Conservation (phyloP, 2,329 filamentous ascomycete genomes). For the Aspergillus transmontanensis region DNA sequence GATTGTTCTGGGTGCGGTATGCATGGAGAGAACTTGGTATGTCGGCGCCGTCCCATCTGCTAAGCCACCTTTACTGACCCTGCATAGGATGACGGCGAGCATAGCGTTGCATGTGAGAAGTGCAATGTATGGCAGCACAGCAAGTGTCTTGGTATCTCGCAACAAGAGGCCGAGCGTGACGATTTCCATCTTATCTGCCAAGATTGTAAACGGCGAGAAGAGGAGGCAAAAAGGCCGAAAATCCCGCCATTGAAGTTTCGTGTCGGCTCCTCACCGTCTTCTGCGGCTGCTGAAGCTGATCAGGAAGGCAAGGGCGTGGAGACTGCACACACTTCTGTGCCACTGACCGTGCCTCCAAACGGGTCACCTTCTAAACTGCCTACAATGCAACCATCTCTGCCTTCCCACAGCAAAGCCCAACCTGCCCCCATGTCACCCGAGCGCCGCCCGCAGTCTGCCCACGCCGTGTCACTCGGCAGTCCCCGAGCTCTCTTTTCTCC, state of each 20-base stretch:
- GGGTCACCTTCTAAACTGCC: constrained; percentile 24
- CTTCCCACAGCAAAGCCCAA: constrained; percentile 16
- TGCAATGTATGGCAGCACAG: constrained; percentile 98
- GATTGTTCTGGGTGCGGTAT: constrained; percentile 87
- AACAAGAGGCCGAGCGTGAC: constrained; percentile 76
- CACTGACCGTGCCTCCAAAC: constrained; percentile 24
- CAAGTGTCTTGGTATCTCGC: constrained; percentile 79
- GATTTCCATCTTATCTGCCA: constrained; percentile 87
- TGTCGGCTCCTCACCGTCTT: constrained; percentile 52
- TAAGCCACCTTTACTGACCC: constrained; percentile 22
- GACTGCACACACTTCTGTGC: constrained; percentile 18
- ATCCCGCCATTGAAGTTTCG: constrained; percentile 63
- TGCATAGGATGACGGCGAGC: constrained; percentile 78
- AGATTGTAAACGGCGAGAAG: constrained; percentile 71
- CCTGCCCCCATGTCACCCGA: constrained; percentile 30
- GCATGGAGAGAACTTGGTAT: constrained; percentile 75
- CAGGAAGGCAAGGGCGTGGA: constrained; percentile 25
- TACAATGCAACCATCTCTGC: constrained; percentile 16
- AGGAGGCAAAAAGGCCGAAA: constrained; percentile 64
- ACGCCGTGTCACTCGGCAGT: constrained; percentile 27
- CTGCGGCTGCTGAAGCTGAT: constrained; percentile 20
- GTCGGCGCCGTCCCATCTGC: constrained; percentile 17
- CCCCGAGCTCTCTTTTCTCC: constrained; percentile 38
- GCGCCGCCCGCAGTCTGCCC: constrained; percentile 30
- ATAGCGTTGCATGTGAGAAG: constrained; percentile 89